A percentile compares a stretch with the other conserved stretches of the same genome.
Evolutionary conservation across 2,329 filamentous ascomycete genomes (phyloP).

Genomic region (Colletotrichum melonis): DNA sequence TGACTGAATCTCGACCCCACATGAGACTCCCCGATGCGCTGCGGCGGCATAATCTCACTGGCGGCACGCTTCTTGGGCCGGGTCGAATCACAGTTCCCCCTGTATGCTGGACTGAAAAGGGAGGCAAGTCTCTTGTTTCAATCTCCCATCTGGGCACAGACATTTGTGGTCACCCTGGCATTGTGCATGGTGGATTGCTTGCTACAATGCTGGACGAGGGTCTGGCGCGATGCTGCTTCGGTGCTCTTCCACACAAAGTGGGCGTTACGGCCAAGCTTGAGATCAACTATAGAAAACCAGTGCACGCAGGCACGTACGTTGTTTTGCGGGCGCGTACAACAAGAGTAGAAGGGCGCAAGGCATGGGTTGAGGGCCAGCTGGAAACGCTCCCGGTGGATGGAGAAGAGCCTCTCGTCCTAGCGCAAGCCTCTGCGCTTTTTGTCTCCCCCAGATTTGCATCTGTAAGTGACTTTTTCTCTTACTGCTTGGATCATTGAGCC

Average conservation of each 20-base stretch:
- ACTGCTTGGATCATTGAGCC: background rate
- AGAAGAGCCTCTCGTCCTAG: constrained; percentile 74
- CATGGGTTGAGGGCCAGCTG: constrained; percentile 89
- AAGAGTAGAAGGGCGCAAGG: constrained; percentile 92
- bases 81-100: constrained; percentile 85
- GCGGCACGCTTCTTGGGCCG: constrained; percentile 79
- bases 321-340: constrained; percentile 84
- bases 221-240: constrained; percentile 88
- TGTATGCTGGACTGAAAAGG: constrained; percentile 78
- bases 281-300: constrained; percentile 85
- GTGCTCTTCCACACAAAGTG: constrained; percentile 85
- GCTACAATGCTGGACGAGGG: constrained; percentile 96
- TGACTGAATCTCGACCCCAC: constrained; percentile 84
- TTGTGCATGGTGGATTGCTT: constrained; percentile 89
- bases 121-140: constrained; percentile 75
- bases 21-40: constrained; percentile 82
- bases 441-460: constrained; percentile 87
- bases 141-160: constrained; percentile 82
- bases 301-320: constrained; percentile 78
- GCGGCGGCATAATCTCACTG: constrained; percentile 82
- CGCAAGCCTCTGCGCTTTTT: constrained; percentile 87
- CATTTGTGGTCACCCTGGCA: constrained; percentile 89
- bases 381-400: constrained; percentile 77
- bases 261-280: constrained; percentile 88
- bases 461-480: constrained; percentile 58